These are phyloP conservation scores for Xerocomus brunneocitrinus DNA, from an alignment of 768 basidiomycete genomes.

Conservation along the genomic window DNA sequence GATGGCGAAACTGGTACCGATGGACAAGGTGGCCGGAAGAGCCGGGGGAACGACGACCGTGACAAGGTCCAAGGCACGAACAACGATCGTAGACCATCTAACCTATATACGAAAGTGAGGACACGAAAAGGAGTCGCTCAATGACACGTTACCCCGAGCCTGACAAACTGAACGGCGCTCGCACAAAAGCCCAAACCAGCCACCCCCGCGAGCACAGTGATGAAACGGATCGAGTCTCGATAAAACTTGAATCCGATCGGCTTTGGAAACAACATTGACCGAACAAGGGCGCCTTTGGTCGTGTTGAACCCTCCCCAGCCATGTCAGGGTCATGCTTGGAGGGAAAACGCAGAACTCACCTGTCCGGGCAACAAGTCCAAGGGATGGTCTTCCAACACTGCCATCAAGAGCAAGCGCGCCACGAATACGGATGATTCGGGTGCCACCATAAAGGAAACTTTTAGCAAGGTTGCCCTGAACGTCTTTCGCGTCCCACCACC, in stretches of 20 bases:
- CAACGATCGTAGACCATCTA: constrained; percentile 82
- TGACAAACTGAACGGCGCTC: constrained; percentile 87
- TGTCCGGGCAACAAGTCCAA: constrained; percentile 83
- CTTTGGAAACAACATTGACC: constrained; percentile 98
- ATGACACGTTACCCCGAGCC: constrained; percentile 61
- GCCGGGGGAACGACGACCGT: constrained; percentile 98
- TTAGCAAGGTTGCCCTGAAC: constrained; percentile 61
- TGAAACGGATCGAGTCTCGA: constrained; percentile 86
- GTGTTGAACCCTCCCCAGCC: constrained; percentile 80
- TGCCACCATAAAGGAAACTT: constrained; percentile 86
- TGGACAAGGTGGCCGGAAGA: constrained; percentile 92
- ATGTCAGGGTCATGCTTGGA: constrained; percentile 3
- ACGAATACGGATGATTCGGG: constrained; percentile 83
- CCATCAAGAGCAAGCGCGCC: constrained; percentile 53
- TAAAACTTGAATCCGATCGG: constrained; percentile 99
- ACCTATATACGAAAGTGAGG: constrained; percentile 52
- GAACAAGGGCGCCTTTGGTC: constrained; percentile 91
- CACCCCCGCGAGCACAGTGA: constrained; percentile 85
- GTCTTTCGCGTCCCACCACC: constrained; percentile 66
- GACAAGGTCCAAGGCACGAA: constrained; percentile 91
- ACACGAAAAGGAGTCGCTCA: background rate
- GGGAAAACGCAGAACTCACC: constrained; percentile 41
- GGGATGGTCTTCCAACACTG: constrained; percentile 53
- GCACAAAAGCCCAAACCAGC: constrained; percentile 88
- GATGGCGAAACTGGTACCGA: constrained; percentile 95